Evolutionary conservation across 2,329 filamentous ascomycete genomes (phyloP).

Genomic region (Botrytis porri): DNA sequence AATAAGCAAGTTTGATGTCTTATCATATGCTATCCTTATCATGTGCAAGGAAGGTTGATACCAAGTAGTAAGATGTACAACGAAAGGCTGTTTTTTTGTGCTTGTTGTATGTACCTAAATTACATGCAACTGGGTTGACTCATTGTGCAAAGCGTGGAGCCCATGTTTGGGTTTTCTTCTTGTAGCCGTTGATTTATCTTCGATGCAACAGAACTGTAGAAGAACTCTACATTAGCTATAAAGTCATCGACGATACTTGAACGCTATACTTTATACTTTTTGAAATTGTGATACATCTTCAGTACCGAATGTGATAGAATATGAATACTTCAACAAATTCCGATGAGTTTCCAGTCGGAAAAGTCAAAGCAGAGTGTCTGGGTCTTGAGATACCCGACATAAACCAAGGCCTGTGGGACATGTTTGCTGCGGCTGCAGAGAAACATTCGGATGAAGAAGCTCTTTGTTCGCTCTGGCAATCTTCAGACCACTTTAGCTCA

Average conservation of each 20-base stretch:
- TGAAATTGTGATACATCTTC: background rate
- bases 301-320: background rate
- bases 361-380: background rate
- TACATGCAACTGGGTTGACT: background rate
- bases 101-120: background rate
- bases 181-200: background rate
- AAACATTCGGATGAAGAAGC: conserved; percentile 8
- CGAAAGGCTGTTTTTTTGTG: background rate
- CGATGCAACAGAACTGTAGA: background rate
- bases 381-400: background rate
- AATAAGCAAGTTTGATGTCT: background rate
- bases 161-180: background rate
- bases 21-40: background rate
- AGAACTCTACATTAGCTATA: background rate
- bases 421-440: conserved; percentile 8
- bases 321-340: background rate
- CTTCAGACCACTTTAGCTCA: background rate
- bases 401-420: conserved; percentile 17
- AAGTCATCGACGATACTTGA: background rate
- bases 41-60: background rate
- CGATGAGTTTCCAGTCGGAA: background rate
- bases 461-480: conserved; percentile 19
- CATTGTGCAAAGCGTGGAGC: background rate
- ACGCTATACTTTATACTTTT: background rate
- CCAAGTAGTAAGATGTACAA: background rate